Base-by-base conservation (phyloP, 1,139 yeast genomes). In the Saccharomycopsis hybrid region DNA sequence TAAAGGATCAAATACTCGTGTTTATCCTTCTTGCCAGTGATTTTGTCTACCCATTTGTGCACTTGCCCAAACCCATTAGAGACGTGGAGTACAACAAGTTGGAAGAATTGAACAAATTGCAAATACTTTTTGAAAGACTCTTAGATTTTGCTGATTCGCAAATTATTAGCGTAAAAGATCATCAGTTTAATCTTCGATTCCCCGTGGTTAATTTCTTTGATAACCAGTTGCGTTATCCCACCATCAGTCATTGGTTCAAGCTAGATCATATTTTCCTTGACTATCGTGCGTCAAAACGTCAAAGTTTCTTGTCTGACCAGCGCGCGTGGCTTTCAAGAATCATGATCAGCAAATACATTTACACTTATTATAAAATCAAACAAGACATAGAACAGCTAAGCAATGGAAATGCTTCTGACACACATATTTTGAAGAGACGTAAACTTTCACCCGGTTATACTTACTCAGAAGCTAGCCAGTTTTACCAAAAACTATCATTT, bases 241-340 rank as follows among this genome's bases (percentile, higher is more conserved):
- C 36, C 8, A 41, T 41, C 4, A 4, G 13, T 11, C 50, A 51
- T 41, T 51, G 54, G 54, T 51, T 51, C 42, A 44, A 44, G 9
- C 30, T 44, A 13, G 27, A 43, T 9, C 35, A 18, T 31, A 48
- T 51, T 13, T 48, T 29, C 18, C 32, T 47, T 7, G 30, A 44
- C 11, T 37, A 27, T 13, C 5, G n/a, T 9, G 8, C 8, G 29
- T 24, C 32, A 9, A 8, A 35, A 3, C 30, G 8, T 4, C 43
- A 37, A 33, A 31, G 13, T 24, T 24, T 31, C 11, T 3, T 18
- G 9, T 27, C 35, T 11, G 37, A 31, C 4, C 46, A 46, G 29
- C 18, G 48, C 9, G 46, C 31, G 8, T 51, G 54, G 54, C 42
- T 51, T 1, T 44, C 43, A 7, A 29, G 37, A 24, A 9, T 51